Percentiles rank a stretch among this genome's conserved stretches.
These are phyloP conservation scores for Xylaria sp. DNA, from an alignment of 2,329 filamentous ascomycete species.

Conservation along the genomic window DNA sequence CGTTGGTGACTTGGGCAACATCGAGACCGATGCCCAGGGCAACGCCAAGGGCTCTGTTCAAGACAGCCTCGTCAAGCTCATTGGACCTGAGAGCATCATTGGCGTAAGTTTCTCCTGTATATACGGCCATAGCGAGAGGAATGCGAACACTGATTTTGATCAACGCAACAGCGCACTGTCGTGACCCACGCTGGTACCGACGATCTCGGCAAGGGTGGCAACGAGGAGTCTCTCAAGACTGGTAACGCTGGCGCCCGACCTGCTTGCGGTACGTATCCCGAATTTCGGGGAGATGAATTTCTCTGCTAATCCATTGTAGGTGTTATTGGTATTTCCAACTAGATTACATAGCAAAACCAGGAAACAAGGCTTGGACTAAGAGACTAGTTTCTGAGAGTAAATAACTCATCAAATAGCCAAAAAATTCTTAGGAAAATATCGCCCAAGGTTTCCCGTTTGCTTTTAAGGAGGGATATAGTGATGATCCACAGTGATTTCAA, in stretches of 20 bases:
- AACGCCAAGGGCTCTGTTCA: slow-evolving; percentile 82
- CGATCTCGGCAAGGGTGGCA: slow-evolving; percentile 90
- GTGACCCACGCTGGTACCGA: slow-evolving; percentile 96
- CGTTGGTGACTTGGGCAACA: slow-evolving; percentile 97
- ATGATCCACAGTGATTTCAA: background rate
- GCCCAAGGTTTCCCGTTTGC: background rate
- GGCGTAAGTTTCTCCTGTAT: slow-evolving; percentile 70
- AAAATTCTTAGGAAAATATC: slow-evolving; percentile 10
- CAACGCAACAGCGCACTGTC: slow-evolving; percentile 77
- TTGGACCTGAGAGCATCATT: slow-evolving; percentile 93
- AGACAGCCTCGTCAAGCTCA: slow-evolving; percentile 92
- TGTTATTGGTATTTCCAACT: slow-evolving; percentile 89
- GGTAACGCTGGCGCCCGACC: slow-evolving; percentile 94
- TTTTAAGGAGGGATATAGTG: background rate
- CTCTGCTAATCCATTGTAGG: slow-evolving; percentile 56
- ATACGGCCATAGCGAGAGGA: background rate
- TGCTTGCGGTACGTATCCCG: slow-evolving; percentile 79
- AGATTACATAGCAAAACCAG: slow-evolving; percentile 50
- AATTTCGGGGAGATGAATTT: background rate
- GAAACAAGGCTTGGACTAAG: background rate
- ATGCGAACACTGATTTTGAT: slow-evolving; percentile 35
- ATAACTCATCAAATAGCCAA: slow-evolving; percentile 19
- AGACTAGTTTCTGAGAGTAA: slow-evolving; percentile 11
- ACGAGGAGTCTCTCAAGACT: slow-evolving; percentile 97
- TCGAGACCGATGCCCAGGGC: slow-evolving; percentile 93